These are phyloP conservation scores for Sisymbrium irio DNA, from an alignment of 345 rosid genomes.

Conservation along the genomic window DNA sequence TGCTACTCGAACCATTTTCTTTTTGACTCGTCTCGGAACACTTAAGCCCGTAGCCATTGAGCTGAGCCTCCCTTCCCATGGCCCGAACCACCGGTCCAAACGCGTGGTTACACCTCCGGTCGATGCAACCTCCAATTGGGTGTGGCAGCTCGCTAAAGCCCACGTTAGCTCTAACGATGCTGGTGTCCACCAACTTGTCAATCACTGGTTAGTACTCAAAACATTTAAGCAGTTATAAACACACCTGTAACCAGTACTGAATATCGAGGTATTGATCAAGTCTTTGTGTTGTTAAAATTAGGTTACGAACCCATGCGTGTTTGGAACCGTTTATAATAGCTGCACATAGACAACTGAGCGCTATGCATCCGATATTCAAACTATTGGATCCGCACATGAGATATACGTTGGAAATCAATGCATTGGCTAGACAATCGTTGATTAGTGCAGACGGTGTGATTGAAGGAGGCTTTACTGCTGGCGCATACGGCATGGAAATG, in stretches of 20 bases:
- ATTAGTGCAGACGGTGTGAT: constrained; percentile 81
- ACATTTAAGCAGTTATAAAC: not conserved
- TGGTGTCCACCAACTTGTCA: constrained; percentile 87
- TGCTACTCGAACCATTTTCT: constrained; percentile 81
- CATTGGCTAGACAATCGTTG: constrained; percentile 71
- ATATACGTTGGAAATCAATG: constrained; percentile 87
- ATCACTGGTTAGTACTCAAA: constrained; percentile 57
- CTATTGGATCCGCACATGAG: constrained; percentile 96
- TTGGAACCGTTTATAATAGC: constrained; percentile 91
- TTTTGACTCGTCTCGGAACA: constrained; percentile 64
- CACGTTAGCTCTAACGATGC: constrained; percentile 93
- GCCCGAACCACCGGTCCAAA: constrained; percentile 48
- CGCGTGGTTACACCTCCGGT: constrained; percentile 76
- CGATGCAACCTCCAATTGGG: constrained; percentile 77
- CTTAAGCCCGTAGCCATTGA: constrained; percentile 90
- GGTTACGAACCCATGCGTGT: constrained; percentile 80
- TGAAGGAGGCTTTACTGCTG: constrained; percentile 90
- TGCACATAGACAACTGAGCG: constrained; percentile 89
- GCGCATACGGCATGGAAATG: constrained; percentile 75
- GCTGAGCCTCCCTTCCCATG: constrained; percentile 51
- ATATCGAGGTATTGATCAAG: not conserved
- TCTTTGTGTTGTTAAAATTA: not conserved
- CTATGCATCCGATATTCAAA: constrained; percentile 91
- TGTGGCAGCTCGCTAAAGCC: constrained; percentile 97
- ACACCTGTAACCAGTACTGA: not conserved